phyloP scores from a whole-genome alignment of 1,284 basidiomycete genomes.

The Singerocomus rubriflavus region DNA sequence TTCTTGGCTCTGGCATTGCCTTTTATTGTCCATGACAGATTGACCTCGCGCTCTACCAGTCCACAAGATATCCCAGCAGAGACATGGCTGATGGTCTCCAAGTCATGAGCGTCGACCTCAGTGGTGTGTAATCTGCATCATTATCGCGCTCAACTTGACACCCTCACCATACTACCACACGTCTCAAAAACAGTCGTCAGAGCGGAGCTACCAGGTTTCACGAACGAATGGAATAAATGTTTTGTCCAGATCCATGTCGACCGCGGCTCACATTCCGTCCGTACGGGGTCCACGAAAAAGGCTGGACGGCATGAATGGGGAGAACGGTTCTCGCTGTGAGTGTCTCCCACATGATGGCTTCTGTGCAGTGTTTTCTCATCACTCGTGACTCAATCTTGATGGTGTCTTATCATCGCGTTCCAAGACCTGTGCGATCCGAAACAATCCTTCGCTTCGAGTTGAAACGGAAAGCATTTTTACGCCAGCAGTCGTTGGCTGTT shows the following conservation, averaged over 20 bases:
- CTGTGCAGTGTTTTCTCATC: background rate
- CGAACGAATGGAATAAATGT: conserved; percentile 24
- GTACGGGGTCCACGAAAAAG: conserved; percentile 3
- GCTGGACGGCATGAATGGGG: conserved; percentile 18
- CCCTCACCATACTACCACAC: background rate
- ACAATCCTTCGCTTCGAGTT: conserved; percentile 26
- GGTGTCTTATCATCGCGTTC: too few species aligned
- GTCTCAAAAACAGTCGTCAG: conserved; percentile 19
- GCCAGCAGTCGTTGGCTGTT: conserved; percentile 14
- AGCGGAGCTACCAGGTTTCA: conserved; percentile 19
- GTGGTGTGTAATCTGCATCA: conserved; percentile 6
- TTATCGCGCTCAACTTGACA: background rate
- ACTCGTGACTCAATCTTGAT: background rate
- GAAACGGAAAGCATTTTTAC: conserved; percentile 19
- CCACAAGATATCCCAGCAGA: background rate
- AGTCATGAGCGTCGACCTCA: conserved; percentile 18
- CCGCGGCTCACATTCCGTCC: conserved; percentile 6
- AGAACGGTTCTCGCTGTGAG: conserved; percentile 24
- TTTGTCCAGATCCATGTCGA: conserved; percentile 27
- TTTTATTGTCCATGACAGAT: background rate
- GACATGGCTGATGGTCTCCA: background rate
- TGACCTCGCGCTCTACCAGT: background rate
- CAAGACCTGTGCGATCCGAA: conserved; percentile 14
- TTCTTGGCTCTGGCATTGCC: background rate
- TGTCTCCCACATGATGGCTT: background rate